phyloP scores from a whole-genome alignment of 352 stramenopile species.

The Pythium myriotylum region DNA sequence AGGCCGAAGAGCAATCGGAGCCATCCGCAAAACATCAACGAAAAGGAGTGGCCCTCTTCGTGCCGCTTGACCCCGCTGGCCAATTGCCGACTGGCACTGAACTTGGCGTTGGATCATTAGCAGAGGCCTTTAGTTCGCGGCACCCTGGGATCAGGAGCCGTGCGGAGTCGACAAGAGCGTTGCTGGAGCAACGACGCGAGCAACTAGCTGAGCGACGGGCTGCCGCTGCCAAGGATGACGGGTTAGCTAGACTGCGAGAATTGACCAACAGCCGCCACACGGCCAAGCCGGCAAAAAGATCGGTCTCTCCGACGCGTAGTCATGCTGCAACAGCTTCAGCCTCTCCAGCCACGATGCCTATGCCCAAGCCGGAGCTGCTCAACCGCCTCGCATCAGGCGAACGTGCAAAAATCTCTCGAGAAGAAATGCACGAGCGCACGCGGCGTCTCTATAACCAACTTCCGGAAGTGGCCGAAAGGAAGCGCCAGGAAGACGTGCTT shows the following conservation, averaged over 20 bases:
- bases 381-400: slow-evolving; percentile 50
- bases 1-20: too few species aligned
- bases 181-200: slow-evolving; percentile 35
- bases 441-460: slow-evolving; percentile 67
- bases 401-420: slow-evolving; percentile 54
- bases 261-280: too few species aligned
- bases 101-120: slow-evolving; percentile 34
- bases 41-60: slow-evolving; percentile 10
- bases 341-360: slow-evolving; percentile 7
- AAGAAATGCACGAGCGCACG: slow-evolving; percentile 74
- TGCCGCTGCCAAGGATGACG: neutral
- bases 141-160: slow-evolving; percentile 60
- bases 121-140: slow-evolving; percentile 59
- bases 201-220: slow-evolving; percentile 19
- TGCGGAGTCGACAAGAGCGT: slow-evolving; percentile 23
- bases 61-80: slow-evolving; percentile 2
- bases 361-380: slow-evolving; percentile 35
- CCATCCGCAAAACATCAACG: neutral
- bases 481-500: slow-evolving; percentile 74
- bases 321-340: neutral
- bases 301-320: neutral
- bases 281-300: too few species aligned
- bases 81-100: neutral
- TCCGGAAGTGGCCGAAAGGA: slow-evolving; percentile 71
- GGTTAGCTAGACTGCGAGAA: neutral